Conservation (phyloP, 139 green algal species). For the Coelastrella sp. region DNA sequence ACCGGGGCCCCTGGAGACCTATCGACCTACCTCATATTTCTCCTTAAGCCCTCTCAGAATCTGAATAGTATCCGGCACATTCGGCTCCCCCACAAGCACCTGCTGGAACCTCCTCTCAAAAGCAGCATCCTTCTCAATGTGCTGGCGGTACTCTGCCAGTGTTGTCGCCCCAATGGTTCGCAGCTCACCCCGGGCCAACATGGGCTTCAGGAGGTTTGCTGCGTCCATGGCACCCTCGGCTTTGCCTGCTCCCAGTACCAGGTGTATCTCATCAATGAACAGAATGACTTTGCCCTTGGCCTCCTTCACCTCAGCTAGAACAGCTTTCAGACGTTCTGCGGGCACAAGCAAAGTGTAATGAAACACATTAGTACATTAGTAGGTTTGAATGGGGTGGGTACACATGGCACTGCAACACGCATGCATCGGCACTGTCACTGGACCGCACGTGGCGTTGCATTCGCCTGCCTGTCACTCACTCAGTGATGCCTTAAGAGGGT, state of each 20-base stretch:
- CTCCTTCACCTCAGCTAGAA: conserved; percentile 65
- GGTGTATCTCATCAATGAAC: conserved; percentile 97
- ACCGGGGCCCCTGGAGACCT: not conserved
- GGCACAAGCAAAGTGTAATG: too few species aligned
- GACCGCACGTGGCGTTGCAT: too few species aligned
- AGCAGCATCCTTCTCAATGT: conserved; percentile 97
- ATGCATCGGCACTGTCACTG: too few species aligned
- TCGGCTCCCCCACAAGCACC: conserved; percentile 89
- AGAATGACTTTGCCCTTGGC: conserved; percentile 84
- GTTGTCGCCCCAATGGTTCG: conserved; percentile 96
- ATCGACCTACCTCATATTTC: conserved; percentile 75
- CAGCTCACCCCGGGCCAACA: conserved; percentile 96
- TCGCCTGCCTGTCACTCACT: too few species aligned
- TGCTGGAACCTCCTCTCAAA: conserved; percentile 95
- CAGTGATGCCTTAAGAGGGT: too few species aligned
- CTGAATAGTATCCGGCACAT: conserved; percentile 89
- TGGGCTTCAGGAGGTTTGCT: conserved; percentile 97
- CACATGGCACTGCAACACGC: too few species aligned
- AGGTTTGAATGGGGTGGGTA: too few species aligned
- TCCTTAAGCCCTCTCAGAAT: conserved; percentile 96
- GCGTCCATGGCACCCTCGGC: conserved; percentile 89
- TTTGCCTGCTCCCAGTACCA: conserved; percentile 72
- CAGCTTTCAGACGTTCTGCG: conserved; percentile 84
- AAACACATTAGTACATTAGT: too few species aligned
- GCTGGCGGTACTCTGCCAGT: conserved; percentile 90